Conservation (phyloP, 73 alveolate species). For the Symbiodinium natans region DNA sequence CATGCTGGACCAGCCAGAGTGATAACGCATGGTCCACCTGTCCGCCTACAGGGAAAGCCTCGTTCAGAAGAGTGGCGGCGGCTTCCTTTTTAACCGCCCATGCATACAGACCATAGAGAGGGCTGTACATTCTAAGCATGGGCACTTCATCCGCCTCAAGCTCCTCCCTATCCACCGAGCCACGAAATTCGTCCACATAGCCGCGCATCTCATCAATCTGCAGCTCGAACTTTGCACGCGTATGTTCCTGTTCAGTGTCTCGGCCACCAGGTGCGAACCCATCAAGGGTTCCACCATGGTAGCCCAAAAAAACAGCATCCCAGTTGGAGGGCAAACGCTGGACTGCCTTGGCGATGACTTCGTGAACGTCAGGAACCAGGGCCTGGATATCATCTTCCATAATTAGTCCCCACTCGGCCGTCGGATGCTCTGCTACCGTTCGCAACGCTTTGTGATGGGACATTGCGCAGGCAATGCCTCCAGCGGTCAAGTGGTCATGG, state of each 20-base stretch:
- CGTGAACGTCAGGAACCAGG: conserved; percentile 40
- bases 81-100: conserved; percentile 87
- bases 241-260: conserved; percentile 69
- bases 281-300: conserved; percentile 52
- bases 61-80: conserved; percentile 16
- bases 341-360: not conserved
- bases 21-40: conserved; percentile 88
- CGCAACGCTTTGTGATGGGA: conserved; percentile 26
- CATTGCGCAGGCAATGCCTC: conserved; percentile 21
- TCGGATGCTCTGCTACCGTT: conserved; percentile 69
- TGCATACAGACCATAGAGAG: conserved; percentile 71
- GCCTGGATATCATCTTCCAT: conserved; percentile 67
- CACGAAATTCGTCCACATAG: not conserved
- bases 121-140: conserved; percentile 76
- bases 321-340: conserved; percentile 18
- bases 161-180: not conserved
- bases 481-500: conserved; percentile 65
- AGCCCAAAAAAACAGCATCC: conserved; percentile 71
- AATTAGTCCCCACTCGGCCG: conserved; percentile 83
- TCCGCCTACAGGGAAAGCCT: conserved; percentile 87
- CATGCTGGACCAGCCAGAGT: conserved; percentile 75
- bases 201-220: conserved; percentile 70
- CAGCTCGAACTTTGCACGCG: conserved; percentile 48
- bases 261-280: conserved; percentile 68
- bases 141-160: conserved; percentile 6